A percentile compares a stretch with the other conserved stretches of the same genome.
Conservation (phyloP, 2,329 filamentous ascomycete species). For the Venturia carpophila region DNA sequence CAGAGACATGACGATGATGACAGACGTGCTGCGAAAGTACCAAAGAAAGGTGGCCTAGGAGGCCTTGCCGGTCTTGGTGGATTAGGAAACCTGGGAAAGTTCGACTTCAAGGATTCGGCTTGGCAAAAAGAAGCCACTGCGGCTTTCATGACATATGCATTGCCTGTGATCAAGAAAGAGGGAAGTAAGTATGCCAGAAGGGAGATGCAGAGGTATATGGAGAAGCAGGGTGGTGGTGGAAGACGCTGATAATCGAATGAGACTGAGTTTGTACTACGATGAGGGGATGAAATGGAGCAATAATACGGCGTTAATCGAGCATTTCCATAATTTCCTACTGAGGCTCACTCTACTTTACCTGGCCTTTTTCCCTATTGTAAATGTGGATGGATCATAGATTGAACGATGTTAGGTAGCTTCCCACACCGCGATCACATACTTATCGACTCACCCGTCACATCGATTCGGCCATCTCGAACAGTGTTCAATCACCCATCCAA, state of each 20-base stretch:
- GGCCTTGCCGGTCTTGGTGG: slow-evolving; percentile 8
- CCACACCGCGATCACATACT: neutral
- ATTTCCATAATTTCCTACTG: neutral
- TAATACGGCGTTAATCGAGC: neutral
- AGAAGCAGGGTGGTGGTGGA: slow-evolving; percentile 13
- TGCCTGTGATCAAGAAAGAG: slow-evolving; percentile 20
- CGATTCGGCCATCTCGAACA: neutral
- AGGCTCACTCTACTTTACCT: neutral
- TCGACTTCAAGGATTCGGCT: neutral
- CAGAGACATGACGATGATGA: neutral
- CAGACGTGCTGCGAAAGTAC: neutral
- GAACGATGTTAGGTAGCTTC: neutral
- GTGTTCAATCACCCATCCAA: neutral
- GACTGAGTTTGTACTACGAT: neutral
- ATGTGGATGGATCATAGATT: neutral
- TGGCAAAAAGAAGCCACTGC: slow-evolving; percentile 18
- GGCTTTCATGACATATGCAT: slow-evolving; percentile 17
- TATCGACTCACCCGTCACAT: neutral
- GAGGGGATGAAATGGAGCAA: neutral
- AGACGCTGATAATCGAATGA: neutral
- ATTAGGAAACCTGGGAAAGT: slow-evolving; percentile 1
- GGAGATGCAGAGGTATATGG: slow-evolving; percentile 17
- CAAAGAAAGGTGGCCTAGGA: neutral
- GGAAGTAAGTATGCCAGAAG: slow-evolving; percentile 15
- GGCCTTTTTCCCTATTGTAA: neutral